Evolutionary conservation across 192 early-diverging fungal species (phyloP), one percentile per base, ranked within the genome.

Genomic region (Chytriomyces hyalinus): DNA sequence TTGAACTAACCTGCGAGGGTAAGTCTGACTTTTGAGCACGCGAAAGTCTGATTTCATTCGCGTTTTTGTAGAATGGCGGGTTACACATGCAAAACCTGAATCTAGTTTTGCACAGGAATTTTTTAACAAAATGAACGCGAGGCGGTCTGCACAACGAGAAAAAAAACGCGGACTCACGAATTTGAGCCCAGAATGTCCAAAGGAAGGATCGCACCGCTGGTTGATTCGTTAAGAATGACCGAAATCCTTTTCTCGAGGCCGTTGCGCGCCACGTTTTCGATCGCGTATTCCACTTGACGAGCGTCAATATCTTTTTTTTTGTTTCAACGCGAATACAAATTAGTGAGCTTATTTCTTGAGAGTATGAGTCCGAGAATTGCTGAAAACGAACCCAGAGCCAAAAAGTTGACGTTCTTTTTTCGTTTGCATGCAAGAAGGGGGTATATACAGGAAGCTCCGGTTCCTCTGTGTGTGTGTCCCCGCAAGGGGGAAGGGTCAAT

Each of bases 371-470:
- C 24, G 24, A 26, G 24, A 26, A 65, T 36, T 26, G 13, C 4
- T 28, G 60, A 1, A 51, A 51, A 44, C 59, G 24, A 62, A 90
- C 91, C 91, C 43, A 93, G 92, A 6, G 86, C 95, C 0, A 94
- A 65, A 78, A 96, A 94, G 46, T 57, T 44, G 88, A 92, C 92
- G n/a, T 74, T 72, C 48, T 76, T 61, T 65, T 96, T 86, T 0
- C 77, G 66, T 0, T 78, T 76, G 61, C 89, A 91, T 9, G 91
- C 94, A 11, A 97, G 78, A 13, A 97, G 81, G 3, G 96, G 95
- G 78, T 97, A 97, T 6, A 97, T 95, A 65, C 95, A 96, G 5
- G 94, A 95, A 0, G 95, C 93, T 0, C 95, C 95, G 6, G 93
- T 92, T 11, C 95, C 95, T 67, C 92, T 94, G 75, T 13, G 62